These are phyloP conservation scores for Ensete ventricosum DNA, from an alignment of 176 grass and related monocot genomes.

Conservation along the genomic window DNA sequence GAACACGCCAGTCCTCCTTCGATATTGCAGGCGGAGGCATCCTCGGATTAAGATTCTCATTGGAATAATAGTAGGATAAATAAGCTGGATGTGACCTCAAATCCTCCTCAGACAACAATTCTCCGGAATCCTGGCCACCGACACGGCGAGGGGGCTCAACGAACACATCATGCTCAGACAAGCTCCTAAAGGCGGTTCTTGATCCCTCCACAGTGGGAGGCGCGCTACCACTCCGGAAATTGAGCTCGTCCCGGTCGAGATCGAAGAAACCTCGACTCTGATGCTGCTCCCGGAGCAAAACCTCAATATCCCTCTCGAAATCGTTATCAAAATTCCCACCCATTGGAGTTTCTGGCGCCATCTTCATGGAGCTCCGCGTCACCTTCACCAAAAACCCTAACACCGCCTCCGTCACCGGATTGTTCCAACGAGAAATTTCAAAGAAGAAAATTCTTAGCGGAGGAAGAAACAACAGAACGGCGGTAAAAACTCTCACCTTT, in stretches of 20 bases:
- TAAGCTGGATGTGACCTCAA: conserved; percentile 17
- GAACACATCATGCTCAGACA: neutral
- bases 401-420: neutral
- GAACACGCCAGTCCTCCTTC: conserved; percentile 19
- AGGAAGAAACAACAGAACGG: neutral
- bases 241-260: neutral
- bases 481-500: conserved; percentile 2
- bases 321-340: conserved; percentile 11
- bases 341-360: conserved; percentile 1
- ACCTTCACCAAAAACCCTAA: conserved; percentile 7
- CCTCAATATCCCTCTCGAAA: conserved; percentile 11
- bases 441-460: neutral
- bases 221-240: conserved; percentile 19
- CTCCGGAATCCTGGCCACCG: neutral
- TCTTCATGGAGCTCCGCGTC: neutral
- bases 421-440: neutral
- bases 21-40: conserved; percentile 16
- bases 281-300: conserved; percentile 9
- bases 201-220: conserved; percentile 23
- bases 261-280: neutral
- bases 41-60: conserved; percentile 17
- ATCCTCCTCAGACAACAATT: neutral
- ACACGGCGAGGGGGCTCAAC: neutral
- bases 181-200: conserved; percentile 8
- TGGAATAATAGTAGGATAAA: conserved; percentile 24